These are phyloP conservation scores for Volvox carteri DNA, from an alignment of 163 green algal species.

Conservation along the genomic window DNA sequence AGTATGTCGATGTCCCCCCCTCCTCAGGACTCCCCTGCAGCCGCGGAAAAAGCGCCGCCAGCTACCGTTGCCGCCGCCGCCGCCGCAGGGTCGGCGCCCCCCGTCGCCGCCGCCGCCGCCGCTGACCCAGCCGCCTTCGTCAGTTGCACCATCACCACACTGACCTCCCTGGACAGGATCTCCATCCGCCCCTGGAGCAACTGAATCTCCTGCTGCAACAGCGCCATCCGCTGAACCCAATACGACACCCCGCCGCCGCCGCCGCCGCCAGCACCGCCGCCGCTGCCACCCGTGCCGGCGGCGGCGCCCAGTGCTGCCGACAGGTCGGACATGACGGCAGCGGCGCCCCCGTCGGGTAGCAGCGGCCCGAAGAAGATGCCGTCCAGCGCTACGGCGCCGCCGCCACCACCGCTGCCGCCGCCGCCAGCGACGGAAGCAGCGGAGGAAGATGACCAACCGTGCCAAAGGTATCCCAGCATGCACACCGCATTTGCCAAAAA, in stretches of 20 bases:
- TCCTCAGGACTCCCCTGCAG: not conserved
- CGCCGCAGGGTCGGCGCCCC: not conserved
- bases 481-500: constrained; percentile 8
- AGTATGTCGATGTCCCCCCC: too few relatives aligned
- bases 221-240: constrained; percentile 37
- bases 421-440: too few relatives aligned
- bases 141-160: constrained; percentile 19
- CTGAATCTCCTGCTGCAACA: constrained; percentile 56
- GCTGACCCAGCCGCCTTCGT: not conserved
- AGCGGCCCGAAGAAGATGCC: too few relatives aligned
- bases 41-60: not conserved
- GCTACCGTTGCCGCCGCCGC: not conserved
- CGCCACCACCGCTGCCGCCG: not conserved
- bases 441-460: not conserved
- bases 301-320: not conserved
- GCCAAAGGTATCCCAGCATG: constrained; percentile 33
- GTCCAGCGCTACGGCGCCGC: not conserved
- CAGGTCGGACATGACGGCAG: not conserved
- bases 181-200: constrained; percentile 56
- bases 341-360: not conserved
- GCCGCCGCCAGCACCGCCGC: not conserved
- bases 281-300: not conserved
- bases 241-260: not conserved
- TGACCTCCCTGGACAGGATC: constrained; percentile 27
- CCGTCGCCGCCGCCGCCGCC: not conserved